Base-by-base conservation (phyloP, 2,329 filamentous ascomycete species). In the Penicillium sp. region DNA sequence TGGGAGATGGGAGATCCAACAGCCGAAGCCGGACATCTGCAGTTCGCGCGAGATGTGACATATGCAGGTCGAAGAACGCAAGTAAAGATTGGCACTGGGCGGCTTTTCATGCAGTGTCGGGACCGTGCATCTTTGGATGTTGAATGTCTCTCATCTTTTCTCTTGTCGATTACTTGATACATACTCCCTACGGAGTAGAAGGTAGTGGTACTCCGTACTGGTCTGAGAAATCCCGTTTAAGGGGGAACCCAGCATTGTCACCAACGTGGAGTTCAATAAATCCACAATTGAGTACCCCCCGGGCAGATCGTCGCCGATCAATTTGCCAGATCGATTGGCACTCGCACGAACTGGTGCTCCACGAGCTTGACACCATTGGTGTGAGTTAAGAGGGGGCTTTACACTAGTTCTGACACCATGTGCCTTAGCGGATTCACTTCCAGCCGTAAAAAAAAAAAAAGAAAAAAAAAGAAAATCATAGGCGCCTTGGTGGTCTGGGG, bases 211-310 rank as follows among this genome's bases (percentile, higher is more conserved):
- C 15, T 35, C 31, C 31, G 31, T 15, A 8, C 7, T 37, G 17
- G 25, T 27, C 8, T 46, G 15, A 31, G 9, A 38, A 37, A 19
- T 15, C 38, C 35, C 29, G 45, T 55, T 50, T 19, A n/a, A 33
- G 12, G 46, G 55, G 52, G 37, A 38, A 12, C n/a, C 12, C 25
- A 29, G 15, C 15, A 27, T 33, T 29, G 29, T 54, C 27, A 40
- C 37, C 17, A 54, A 29, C 25, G 27, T 46, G 46, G 45, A 43
- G 50, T 40, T 49, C 58, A 51, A 62, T 56, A 42, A 47, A 52
- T 57, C 65, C 63, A 60, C 65, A 62, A 65, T 67, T 66, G 65
- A 66, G 63, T 63, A 67, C 64, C 65, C 62, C 62, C 65, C 62
- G 60, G 61, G 62, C 33, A 64, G 62, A 67, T 67, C 65, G 33